Evolutionary conservation across 2,329 filamentous ascomycete species (phyloP), one percentile per base, ranked within the genome.

Genomic region (Beauveria sp.): DNA sequence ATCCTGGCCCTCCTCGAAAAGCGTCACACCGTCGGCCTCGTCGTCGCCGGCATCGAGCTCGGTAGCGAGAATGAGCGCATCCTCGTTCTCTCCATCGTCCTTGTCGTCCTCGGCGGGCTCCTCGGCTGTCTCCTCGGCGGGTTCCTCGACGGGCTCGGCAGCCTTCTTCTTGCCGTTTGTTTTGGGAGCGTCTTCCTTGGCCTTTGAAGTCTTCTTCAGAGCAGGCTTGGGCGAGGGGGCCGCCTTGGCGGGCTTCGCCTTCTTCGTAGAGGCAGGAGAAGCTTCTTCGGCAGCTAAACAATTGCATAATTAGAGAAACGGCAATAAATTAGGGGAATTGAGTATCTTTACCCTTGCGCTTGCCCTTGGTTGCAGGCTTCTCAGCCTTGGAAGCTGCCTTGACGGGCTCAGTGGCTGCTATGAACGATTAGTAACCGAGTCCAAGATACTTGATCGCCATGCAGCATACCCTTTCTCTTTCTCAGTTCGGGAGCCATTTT

Each of bases 1-100:
- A 49, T 79, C 77, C 66, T 81, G 78, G 18, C 79, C 79, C n/a
- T 76, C 66, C 67, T 80, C 74, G 70, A 77, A 81, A 58, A 70
- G 67, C 34, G 68, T 68, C 50, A 71, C 70, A 34, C 68, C 70
- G 60, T 76, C 71, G 6, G 69, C 70, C 45, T 79, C 71, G 42
- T 79, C 75, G 26, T 61, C 77, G 65, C 74, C 77, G 51, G 78
- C 77, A 58, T 81, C 75, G 9, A 80, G 65, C 60, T 74, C 70
- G 30, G 74, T 72, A 10, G 78, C 80, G 6, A 82, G 72, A n/a
- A 74, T 71, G 64, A 76, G 70, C 30, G 75, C 74, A 43, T 75
- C 74, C 30, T 75, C 75, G 54, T 79, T 73, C 30, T 75, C 74
- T 60, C 79, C 67, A 49, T 69, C 68, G 56, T 71, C 68, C 3